Evolutionary conservation across 306 rosid species (phyloP), one percentile per base, ranked within the genome.

Genomic region (Echinosophora koreensis): DNA sequence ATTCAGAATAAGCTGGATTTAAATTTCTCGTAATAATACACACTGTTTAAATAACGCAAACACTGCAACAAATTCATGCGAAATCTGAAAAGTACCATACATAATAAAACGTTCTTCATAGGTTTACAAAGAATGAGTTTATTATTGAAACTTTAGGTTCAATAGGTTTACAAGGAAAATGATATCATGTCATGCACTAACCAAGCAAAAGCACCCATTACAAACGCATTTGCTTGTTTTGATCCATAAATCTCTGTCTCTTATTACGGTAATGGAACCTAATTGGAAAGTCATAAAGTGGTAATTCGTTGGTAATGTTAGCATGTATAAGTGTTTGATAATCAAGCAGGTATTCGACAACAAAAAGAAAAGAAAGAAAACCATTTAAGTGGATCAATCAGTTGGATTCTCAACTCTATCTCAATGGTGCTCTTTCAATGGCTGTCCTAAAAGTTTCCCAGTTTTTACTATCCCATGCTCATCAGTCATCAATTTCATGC

Each of bases 381-480:
- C 56, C 52, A 57, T 15, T 10, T 41, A 39, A 58, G 51, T 32
- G 57, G 34, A 59, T 90, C 72, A 80, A 81, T 81, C 76, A 77
- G 75, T 81, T 65, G 69, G 42, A 75, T 37, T 77, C 64, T 90
- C 93, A 47, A 22, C 22, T 0, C 85, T 71, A n/a, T 89, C 97
- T 77, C 84, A 77, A 66, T 89, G 91, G 69, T 89, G 93, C 79
- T 87, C 96, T 68, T 95, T 90, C 50, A 95, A 83, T 74, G 91
- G 84, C 52, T 90, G 94, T 34, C 83, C 86, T 6, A 22, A 82
- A 81, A 35, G 59, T 61, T 83, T 87, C 92, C 92, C 94, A 89
- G 65, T 83, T 86, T 66, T 81, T 81, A 71, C 73, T 85, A 41
- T 87, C 88, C 99, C 99, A 95, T 63, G 87, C 81, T 77, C 87